Conservation (phyloP, 352 stramenopile species). For the Pythium grandisporangium region DNA sequence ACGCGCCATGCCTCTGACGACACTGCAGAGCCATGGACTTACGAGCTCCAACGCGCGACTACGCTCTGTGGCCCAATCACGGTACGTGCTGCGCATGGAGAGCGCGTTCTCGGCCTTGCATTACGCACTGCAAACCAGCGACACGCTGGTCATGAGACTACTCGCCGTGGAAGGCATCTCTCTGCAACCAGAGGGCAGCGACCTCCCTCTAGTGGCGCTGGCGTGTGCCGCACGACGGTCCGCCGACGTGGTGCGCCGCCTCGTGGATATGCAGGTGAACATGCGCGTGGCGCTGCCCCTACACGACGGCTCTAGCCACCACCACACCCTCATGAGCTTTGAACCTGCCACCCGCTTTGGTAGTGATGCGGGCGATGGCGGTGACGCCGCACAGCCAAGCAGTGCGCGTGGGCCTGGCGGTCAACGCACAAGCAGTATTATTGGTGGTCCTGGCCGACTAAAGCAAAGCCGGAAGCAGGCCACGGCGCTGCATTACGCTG, state of each 20-base stretch:
- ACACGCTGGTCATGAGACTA: slow-evolving; percentile 22
- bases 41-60: slow-evolving; percentile 1
- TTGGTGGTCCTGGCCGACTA: too few relatives aligned
- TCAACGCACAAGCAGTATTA: background rate
- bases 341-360: too few relatives aligned
- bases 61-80: background rate
- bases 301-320: slow-evolving; percentile 12
- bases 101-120: slow-evolving; percentile 44
- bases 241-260: slow-evolving; percentile 21
- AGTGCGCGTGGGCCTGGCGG: too few relatives aligned
- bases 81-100: slow-evolving; percentile 43
- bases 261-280: slow-evolving; percentile 43
- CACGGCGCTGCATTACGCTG: slow-evolving; percentile 48
- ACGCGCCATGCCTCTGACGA: background rate
- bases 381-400: too few relatives aligned
- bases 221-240: slow-evolving; percentile 40
- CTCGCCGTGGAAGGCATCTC: slow-evolving; percentile 19
- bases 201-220: slow-evolving; percentile 42
- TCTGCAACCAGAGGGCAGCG: slow-evolving; percentile 33
- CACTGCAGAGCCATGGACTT: background rate
- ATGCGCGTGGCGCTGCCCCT: slow-evolving; percentile 52
- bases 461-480: slow-evolving; percentile 42
- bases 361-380: too few relatives aligned
- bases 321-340: slow-evolving; percentile 5
- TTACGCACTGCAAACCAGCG: slow-evolving; percentile 45